These are phyloP conservation scores for Eucalyptus regnans DNA, from an alignment of 345 rosid genomes.

Conservation along the genomic window DNA sequence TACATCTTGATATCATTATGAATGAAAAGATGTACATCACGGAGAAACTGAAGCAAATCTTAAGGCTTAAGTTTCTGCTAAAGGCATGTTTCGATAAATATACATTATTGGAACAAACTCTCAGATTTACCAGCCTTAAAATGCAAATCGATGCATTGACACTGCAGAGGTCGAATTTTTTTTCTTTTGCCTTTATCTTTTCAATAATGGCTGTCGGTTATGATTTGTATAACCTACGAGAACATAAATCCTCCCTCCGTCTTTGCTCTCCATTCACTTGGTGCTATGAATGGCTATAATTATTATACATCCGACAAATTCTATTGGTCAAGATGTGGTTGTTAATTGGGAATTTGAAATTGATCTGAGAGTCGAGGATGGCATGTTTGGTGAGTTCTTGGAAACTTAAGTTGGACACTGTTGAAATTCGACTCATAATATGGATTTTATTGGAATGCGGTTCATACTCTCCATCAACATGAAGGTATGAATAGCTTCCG, in stretches of 20 bases:
- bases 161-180: not conserved
- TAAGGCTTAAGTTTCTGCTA: not conserved
- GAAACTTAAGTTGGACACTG: not conserved
- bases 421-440: not conserved
- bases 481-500: not conserved
- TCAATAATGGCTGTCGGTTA: not conserved
- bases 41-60: not conserved
- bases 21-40: not conserved
- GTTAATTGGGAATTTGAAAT: not conserved
- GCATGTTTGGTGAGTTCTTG: not conserved
- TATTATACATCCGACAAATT: not conserved
- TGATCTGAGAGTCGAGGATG: not conserved
- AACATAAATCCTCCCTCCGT: not conserved
- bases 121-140: not conserved
- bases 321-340: not conserved
- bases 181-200: not conserved
- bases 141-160: not conserved
- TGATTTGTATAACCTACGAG: not conserved
- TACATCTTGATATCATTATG: not conserved
- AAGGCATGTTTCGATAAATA: not conserved
- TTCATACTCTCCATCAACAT: no score
- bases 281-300: not conserved
- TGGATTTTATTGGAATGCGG: accelerated
- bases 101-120: not conserved
- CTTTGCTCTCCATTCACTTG: not conserved